phyloP scores from a whole-genome alignment of 2,329 filamentous ascomycete genomes.

The Madurella fahalii region DNA sequence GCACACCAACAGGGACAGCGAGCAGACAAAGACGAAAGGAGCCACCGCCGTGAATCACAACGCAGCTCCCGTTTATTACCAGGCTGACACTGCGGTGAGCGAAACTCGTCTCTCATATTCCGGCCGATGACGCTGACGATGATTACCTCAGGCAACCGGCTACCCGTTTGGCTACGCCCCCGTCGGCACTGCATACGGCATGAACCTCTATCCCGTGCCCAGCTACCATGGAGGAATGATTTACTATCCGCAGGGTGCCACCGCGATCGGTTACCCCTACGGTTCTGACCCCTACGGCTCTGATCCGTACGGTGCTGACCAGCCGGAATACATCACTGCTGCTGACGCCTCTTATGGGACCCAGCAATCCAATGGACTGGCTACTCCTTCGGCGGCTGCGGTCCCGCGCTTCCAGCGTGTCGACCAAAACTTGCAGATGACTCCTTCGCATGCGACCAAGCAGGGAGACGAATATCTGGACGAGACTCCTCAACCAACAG shows the following conservation, averaged over 20 bases:
- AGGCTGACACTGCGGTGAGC: neutral
- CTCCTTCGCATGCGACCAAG: constrained; percentile 9
- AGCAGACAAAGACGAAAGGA: neutral
- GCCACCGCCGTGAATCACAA: neutral
- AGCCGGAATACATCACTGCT: neutral
- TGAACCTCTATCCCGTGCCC: neutral
- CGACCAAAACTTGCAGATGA: neutral
- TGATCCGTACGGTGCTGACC: constrained; percentile 1
- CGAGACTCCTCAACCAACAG: neutral
- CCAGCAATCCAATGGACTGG: neutral
- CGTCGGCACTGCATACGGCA: neutral
- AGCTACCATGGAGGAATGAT: too few relatives aligned
- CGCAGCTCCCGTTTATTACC: neutral
- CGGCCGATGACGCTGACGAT: neutral
- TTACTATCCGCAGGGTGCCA: neutral
- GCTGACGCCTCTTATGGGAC: neutral
- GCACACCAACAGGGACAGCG: neutral
- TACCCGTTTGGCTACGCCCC: neutral
- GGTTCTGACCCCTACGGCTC: constrained; percentile 1
- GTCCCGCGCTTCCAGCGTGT: neutral
- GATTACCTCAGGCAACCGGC: neutral
- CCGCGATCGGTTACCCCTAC: neutral
- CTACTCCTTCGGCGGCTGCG: neutral
- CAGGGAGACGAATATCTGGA: neutral
- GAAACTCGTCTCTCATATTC: neutral